Evolutionary conservation across 345 rosid genomes (phyloP).

Genomic region (Brassica rapa): DNA sequence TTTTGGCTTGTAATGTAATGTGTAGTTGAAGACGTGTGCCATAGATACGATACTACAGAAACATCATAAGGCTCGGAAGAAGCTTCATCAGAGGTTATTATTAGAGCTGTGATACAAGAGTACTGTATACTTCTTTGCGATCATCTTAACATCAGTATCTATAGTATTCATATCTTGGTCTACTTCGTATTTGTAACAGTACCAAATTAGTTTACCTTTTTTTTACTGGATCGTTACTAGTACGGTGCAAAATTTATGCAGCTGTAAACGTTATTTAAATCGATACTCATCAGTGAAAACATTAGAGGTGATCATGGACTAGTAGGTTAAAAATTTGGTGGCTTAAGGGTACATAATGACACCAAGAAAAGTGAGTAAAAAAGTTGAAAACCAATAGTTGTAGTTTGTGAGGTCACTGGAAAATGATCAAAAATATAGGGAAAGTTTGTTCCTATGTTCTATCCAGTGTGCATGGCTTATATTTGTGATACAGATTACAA

Average conservation of each 20-base stretch:
- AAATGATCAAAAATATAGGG: background rate
- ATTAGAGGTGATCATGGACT: background rate
- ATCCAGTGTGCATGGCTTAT: background rate
- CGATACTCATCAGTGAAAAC: background rate
- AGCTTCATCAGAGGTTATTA: slow-evolving; percentile 20
- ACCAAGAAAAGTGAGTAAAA: background rate
- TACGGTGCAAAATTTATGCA: slow-evolving; percentile 20
- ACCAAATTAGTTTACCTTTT: background rate
- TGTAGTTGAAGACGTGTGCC: slow-evolving; percentile 29
- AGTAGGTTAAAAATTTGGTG: background rate
- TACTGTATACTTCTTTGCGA: slow-evolving; percentile 15
- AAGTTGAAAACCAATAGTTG: background rate
- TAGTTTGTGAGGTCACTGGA: background rate
- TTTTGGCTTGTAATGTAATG: slow-evolving; percentile 27
- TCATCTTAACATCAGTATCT: slow-evolving; percentile 17
- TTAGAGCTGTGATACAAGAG: slow-evolving; percentile 9
- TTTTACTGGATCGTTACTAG: background rate
- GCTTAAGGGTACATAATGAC: background rate
- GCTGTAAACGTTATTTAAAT: slow-evolving; percentile 18
- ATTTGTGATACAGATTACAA: background rate
- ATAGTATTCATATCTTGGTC: slow-evolving; percentile 5
- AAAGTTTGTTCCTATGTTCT: background rate
- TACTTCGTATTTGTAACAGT: slow-evolving; percentile 16
- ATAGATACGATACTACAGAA: slow-evolving; percentile 22
- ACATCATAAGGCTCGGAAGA: slow-evolving; percentile 4